These are phyloP conservation scores for Lentinula lateritia DNA, from an alignment of 768 basidiomycete species.

Conservation along the genomic window DNA sequence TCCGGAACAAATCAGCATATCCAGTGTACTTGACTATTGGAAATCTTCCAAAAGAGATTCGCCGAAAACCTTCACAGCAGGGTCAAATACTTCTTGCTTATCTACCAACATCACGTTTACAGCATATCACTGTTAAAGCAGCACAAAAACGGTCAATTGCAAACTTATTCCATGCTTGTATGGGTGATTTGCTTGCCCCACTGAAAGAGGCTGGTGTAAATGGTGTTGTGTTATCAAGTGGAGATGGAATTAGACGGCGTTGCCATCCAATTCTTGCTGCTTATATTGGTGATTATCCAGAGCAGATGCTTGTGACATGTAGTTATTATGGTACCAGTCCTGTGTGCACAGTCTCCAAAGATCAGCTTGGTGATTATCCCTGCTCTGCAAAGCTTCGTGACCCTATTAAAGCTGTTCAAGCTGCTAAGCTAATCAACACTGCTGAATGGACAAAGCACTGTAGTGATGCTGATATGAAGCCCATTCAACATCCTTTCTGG, in stretches of 20 bases:
- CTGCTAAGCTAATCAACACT: too few species aligned
- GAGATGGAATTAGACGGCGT: not conserved
- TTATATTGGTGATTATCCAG: too few species aligned
- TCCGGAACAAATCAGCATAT: constrained; percentile 23
- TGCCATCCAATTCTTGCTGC: too few species aligned
- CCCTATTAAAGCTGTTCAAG: too few species aligned
- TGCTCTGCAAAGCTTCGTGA: too few species aligned
- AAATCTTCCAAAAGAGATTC: too few species aligned
- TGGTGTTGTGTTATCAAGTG: constrained; percentile 6
- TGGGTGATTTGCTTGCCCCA: constrained; percentile 12
- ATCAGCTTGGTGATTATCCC: too few species aligned
- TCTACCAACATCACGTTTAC: constrained; percentile 20
- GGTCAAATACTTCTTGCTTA: constrained; percentile 24
- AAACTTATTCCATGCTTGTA: constrained; percentile 24
- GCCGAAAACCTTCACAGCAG: constrained; percentile 7
- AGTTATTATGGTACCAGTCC: not conserved
- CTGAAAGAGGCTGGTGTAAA: constrained; percentile 11
- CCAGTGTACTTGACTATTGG: constrained; percentile 27
- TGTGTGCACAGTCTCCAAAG: not conserved
- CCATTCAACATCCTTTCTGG: constrained; percentile 19
- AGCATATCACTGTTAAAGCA: constrained; percentile 1
- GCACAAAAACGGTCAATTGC: constrained; percentile 10
- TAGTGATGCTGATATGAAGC: constrained; percentile 12
- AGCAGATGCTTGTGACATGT: not conserved
- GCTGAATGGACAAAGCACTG: not conserved